phyloP scores from a whole-genome alignment of 139 green algal species.

The Deuterostichococcus epilithicus region DNA sequence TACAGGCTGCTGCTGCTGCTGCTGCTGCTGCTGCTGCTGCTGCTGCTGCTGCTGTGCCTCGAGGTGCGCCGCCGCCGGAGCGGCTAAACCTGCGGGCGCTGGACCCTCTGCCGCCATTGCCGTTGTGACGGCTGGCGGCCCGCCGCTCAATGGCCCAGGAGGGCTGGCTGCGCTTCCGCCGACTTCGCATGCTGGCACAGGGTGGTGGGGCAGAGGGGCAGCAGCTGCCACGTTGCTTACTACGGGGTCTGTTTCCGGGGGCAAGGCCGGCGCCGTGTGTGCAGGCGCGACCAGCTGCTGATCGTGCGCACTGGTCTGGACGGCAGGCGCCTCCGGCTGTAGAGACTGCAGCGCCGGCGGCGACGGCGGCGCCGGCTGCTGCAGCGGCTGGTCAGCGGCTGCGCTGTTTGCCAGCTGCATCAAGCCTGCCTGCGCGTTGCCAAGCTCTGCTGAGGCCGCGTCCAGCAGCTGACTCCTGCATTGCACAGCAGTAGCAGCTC shows the following conservation, averaged over 20 bases:
- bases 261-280: background rate
- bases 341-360: background rate
- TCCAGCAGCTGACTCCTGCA: conserved; percentile 14
- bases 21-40: background rate
- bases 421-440: background rate
- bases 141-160: background rate
- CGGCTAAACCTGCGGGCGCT: conserved; percentile 6
- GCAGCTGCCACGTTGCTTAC: conserved; percentile 65
- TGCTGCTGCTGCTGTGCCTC: background rate
- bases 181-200: background rate
- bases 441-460: background rate
- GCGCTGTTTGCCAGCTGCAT: background rate
- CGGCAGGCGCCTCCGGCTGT: background rate
- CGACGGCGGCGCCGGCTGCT: background rate
- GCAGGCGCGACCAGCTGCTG: too few relatives aligned
- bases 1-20: background rate
- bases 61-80: conserved; percentile 8
- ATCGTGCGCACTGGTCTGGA: too few relatives aligned
- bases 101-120: too few relatives aligned
- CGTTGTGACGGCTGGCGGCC: background rate
- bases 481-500: too few relatives aligned
- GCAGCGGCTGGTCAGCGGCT: background rate
- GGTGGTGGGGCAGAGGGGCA: conserved; percentile 17
- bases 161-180: background rate
- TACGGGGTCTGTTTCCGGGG: conserved; percentile 75